Base-by-base conservation (phyloP, 2,329 filamentous ascomycete species). In the Lanzia echinophila region DNA sequence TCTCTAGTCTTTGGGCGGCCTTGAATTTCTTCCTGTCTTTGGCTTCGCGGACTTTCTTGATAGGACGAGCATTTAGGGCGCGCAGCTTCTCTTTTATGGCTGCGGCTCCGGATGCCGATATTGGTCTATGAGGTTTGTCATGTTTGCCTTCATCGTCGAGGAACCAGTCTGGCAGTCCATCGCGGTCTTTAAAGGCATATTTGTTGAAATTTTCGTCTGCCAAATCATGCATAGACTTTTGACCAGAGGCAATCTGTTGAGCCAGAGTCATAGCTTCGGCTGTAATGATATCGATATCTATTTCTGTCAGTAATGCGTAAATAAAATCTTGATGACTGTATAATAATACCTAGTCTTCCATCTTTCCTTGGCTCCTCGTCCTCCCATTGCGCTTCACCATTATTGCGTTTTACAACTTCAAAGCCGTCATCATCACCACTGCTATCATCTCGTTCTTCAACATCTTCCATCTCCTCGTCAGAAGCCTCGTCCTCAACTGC, bases 31-130 rank as follows among this genome's bases (percentile, higher is more conserved):
- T 99, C 56, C 94, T 81, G 34, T 91, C 92, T 73, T 95, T 91
- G 22, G 94, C 94, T 73, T 99, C 94, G 63, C 88, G 87, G 32
- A 99, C 94, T 77, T 99, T 99, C 80, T 99, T 99, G 81, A 97
- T 97, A 1, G 94, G 94, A 32, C 94, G 84, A 7, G 92, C 94
- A 69, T 99, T 97, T 64, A 95, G 81, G 0, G 94, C 91, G 32
- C 92, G 87, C 67, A 88, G 69, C 73, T 99, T 99, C 67, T 96
- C 92, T 71, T 94, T 91, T 75, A 99, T 96, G 2, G 94, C 94
- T 13, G 82, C 79, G 0, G 92, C 91, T 0, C 88, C 95, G 33
- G 90, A 90, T 64, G 94, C 94, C 48, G 86, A 90, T 65, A 95
- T 92, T n/a, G 94, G 95, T 55, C 89, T 87, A 60, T 94, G 85